Conservation (phyloP, 805 yeast genomes). For the Kuraishia hungarica region DNA sequence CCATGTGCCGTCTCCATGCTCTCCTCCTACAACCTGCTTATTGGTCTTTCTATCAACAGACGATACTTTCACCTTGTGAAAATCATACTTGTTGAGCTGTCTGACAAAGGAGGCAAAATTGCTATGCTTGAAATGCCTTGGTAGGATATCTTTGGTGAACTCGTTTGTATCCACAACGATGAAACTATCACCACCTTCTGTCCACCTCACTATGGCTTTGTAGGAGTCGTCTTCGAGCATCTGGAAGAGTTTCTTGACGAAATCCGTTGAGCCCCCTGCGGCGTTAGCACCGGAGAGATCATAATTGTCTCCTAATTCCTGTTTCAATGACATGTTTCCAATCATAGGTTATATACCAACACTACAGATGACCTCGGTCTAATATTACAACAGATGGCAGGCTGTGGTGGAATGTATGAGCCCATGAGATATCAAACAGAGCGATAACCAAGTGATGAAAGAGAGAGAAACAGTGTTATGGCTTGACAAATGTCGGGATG, state of each 20-base stretch:
- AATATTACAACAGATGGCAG: background rate
- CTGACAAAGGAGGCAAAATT: conserved; percentile 94
- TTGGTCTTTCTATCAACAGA: conserved; percentile 44
- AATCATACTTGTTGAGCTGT: conserved; percentile 93
- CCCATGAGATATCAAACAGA: no score
- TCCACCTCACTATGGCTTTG: conserved; percentile 76
- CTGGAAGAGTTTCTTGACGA: conserved; percentile 68
- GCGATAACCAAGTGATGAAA: no score
- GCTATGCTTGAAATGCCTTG: conserved; percentile 88
- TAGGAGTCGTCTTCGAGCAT: conserved; percentile 83
- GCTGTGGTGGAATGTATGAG: no score
- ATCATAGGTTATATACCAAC: no score
- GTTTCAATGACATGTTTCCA: background rate
- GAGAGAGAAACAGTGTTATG: no score
- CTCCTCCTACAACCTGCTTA: conserved; percentile 57
- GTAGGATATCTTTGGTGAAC: conserved; percentile 81
- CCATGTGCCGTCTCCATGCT: conserved; percentile 80
- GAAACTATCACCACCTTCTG: conserved; percentile 75
- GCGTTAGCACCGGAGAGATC: background rate
- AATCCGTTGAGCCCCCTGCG: conserved; percentile 55
- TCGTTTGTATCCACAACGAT: conserved; percentile 86
- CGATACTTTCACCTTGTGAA: conserved; percentile 84
- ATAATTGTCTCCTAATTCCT: background rate
- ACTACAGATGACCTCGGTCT: background rate
- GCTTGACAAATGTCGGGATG: no score